Evolutionary conservation across 176 grass and related monocot species (phyloP).

Genomic region (Puccinellia tenuiflora): DNA sequence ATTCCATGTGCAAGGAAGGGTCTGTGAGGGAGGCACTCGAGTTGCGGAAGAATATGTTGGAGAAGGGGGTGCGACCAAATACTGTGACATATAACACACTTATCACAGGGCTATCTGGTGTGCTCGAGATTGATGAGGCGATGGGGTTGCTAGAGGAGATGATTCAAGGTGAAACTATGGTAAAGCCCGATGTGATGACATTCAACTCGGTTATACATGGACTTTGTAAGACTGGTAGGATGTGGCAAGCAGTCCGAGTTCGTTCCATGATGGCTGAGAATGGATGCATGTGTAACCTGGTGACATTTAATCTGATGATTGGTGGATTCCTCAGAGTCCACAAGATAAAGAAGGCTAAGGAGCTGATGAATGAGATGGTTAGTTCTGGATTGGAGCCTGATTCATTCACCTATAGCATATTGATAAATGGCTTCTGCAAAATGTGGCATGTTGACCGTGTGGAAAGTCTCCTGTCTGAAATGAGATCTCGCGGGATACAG

Average conservation of each 20-base stretch:
- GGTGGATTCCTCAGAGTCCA: slow-evolving; percentile 43
- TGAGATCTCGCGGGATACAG: slow-evolving; percentile 31
- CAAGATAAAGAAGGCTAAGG: slow-evolving; percentile 31
- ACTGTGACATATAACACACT: slow-evolving; percentile 56
- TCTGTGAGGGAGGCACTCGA: slow-evolving; percentile 18
- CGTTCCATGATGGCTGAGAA: slow-evolving; percentile 40
- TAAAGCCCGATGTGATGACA: slow-evolving; percentile 37
- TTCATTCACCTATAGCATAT: slow-evolving; percentile 47
- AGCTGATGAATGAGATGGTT: slow-evolving; percentile 41
- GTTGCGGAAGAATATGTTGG: slow-evolving; percentile 27
- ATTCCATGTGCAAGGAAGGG: slow-evolving; percentile 45
- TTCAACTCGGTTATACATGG: slow-evolving; percentile 62
- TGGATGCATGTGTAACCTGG: slow-evolving; percentile 33
- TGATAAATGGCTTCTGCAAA: slow-evolving; percentile 64
- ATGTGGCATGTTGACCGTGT: slow-evolving; percentile 41
- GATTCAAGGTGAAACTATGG: slow-evolving; percentile 16
- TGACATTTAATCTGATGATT: slow-evolving; percentile 54
- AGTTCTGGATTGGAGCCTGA: slow-evolving; percentile 35
- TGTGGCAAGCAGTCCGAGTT: slow-evolving; percentile 28
- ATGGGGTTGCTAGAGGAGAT: slow-evolving; percentile 50
- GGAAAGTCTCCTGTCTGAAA: slow-evolving; percentile 29
- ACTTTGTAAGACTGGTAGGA: slow-evolving; percentile 44
- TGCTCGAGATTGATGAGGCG: slow-evolving; percentile 44
- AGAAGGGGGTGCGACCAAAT: slow-evolving; percentile 37
- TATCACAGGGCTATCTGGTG: slow-evolving; percentile 38